phyloP scores from a whole-genome alignment of 202 grass and related monocot species.

The Brachypodium distachyon region DNA sequence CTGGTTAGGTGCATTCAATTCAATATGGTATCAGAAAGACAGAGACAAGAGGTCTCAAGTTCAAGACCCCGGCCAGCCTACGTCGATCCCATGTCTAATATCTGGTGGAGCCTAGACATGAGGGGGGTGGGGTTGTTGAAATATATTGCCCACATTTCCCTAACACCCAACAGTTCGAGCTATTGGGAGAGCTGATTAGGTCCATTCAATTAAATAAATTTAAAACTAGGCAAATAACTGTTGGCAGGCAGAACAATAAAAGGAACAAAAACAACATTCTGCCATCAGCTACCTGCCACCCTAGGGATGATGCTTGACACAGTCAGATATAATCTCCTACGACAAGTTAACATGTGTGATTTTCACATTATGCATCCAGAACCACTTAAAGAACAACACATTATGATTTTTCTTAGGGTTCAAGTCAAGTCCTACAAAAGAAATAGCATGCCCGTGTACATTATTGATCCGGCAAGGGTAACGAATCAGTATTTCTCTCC shows the following conservation, averaged over 20 bases:
- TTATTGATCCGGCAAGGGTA: not conserved
- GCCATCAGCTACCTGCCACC: not conserved
- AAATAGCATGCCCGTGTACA: not conserved
- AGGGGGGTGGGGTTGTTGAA: too few relatives aligned
- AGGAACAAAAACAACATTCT: not conserved
- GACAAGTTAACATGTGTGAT: not conserved
- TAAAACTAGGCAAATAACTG: not conserved
- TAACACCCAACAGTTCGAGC: too few relatives aligned
- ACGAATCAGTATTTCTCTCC: not conserved
- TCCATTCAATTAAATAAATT: too few relatives aligned
- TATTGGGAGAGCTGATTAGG: too few relatives aligned
- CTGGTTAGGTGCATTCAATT: too few relatives aligned
- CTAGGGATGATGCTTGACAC: not conserved
- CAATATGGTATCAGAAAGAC: too few relatives aligned
- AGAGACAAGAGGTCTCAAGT: too few relatives aligned
- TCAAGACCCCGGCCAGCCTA: too few relatives aligned
- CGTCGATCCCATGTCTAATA: too few relatives aligned
- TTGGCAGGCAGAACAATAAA: not conserved
- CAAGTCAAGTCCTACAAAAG: not conserved
- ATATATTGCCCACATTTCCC: too few relatives aligned
- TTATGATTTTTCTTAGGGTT: not conserved
- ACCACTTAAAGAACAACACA: not conserved
- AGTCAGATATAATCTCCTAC: not conserved
- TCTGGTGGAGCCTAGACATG: too few relatives aligned
- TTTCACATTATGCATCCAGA: not conserved